Evolutionary conservation across 177 flowering plant genomes (phyloP), one percentile per base, ranked within the genome.

Genomic region (Vitis hybrid): DNA sequence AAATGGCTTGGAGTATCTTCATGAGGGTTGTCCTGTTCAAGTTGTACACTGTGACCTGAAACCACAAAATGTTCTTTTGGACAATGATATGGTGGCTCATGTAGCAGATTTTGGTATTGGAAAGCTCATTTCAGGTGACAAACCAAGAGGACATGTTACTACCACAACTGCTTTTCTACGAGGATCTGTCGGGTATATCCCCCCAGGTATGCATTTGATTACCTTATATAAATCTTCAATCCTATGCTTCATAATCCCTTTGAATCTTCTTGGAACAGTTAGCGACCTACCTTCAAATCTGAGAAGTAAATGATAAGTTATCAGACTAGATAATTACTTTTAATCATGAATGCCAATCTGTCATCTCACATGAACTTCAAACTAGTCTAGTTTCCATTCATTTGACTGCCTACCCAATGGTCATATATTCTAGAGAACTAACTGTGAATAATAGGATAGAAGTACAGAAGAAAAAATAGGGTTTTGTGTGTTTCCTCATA

Each of bases 161-260:
- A 48, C 54, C 1, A 63, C 54, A 17, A 27, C 46, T 35, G 19
- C 13, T 63, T 63, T 24, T 63, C 66, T 63, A 8, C 66, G 66
- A 63, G 66, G 66, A 48, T 48, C 66, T 48, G 14, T 63, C 40
- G 66, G 66, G 54, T 63, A 63, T 63, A 63, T 63, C 15, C 66
- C 27, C 55, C 66, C 66, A 63, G 66, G 66, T 63, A 48, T 18
- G 24, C 19, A 56, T 8, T 56, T 56, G 27, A 24, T 24, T 24
- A 24, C 27, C 9, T 15, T 56, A 35, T 6, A 35, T 17, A 56
- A 13, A 54, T 54, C 17, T 54, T 54, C 17, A 13, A 12, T 54
- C 7, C 46, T 35, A 24, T 35, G 46, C 46, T 54, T 4, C n/a
- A 54, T 24, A 11, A 54, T 35, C 46, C 46, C 46, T 35, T 35